Evolutionary conservation across 495 filamentous ascomycete species (phyloP).

Genomic region (Beverwykella pulmonaria): DNA sequence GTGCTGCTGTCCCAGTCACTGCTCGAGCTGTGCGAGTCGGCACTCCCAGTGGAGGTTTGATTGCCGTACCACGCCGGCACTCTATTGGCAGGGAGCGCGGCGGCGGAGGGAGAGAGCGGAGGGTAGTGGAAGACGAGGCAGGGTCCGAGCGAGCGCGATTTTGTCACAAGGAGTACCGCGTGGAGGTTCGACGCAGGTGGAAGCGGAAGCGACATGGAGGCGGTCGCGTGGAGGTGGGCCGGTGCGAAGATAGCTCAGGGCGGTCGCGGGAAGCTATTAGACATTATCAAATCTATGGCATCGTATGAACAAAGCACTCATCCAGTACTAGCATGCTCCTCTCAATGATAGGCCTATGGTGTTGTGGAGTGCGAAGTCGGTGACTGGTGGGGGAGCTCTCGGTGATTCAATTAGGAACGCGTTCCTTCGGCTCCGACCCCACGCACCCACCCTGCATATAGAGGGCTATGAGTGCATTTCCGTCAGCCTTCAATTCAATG

Average conservation of each 20-base stretch:
- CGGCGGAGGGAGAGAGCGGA: conserved; percentile 55
- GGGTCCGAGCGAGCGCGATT: conserved; percentile 73
- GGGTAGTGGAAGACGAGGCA: conserved; percentile 93
- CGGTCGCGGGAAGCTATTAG: neutral
- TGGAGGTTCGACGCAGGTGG: conserved; percentile 62
- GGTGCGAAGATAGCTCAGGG: neutral
- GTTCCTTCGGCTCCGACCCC: too few relatives aligned
- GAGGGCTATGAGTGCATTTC: too few relatives aligned
- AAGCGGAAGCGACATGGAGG: conserved; percentile 39
- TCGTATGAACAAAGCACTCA: neutral
- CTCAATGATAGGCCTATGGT: neutral
- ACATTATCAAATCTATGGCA: neutral
- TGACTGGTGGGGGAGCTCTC: neutral
- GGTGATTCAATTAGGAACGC: too few relatives aligned
- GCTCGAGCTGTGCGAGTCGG: conserved; percentile 38
- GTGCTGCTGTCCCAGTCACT: conserved; percentile 53
- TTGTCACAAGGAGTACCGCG: conserved; percentile 77
- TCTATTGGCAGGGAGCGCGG: conserved; percentile 34
- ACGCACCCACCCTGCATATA: too few relatives aligned
- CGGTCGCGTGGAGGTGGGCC: neutral
- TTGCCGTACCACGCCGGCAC: conserved; percentile 38
- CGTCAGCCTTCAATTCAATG: too few relatives aligned
- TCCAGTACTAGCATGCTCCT: neutral
- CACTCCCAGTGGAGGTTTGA: conserved; percentile 44
- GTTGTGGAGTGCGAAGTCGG: neutral